Evolutionary conservation across 768 basidiomycete genomes (phyloP), one percentile per base, ranked within the genome.

Genomic region (Sistotremastrum niveocremeum): DNA sequence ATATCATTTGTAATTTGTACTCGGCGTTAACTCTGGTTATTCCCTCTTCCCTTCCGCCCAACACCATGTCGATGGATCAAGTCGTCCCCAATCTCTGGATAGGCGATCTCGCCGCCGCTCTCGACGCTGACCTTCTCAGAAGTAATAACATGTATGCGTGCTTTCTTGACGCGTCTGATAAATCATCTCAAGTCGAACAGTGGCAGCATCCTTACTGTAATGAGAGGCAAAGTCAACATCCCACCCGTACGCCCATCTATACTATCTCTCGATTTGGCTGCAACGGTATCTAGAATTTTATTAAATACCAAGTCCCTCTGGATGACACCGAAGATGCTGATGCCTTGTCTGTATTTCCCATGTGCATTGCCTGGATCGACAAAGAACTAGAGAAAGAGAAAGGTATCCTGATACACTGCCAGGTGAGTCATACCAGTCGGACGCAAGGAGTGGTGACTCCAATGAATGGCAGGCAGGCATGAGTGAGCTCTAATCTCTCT

Each of bases 361-460:
- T 82, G 1, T 76, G 81, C 3, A 86, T 91, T 46, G 75, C 80
- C 4, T 91, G 90, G 65, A 90, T 95, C 39, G 72, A 84, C 51
- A 71, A 73, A 8, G 84, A 90, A 53, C 62, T 91, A 3, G 73
- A 79, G 58, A 84, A 82, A 55, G 78, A 74, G 0, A 66, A 79
- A 32, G 81, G 82, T 1, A 81, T 97, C 2, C 65, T 94, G 12
- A 84, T 95, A 0, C 91, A 95, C 61, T 94, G 91, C 57, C 81
- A 86, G 48, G 47, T 48, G 12, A 7, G 42, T 45, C 29, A 30
- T 33, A 9, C 8, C 33, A 20, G 33, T 11, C 8, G 10, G 12
- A 39, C 6, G 39, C n/a, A 7, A 30, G 30, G 11, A 30, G 38
- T 4, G n/a, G 29, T 37, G 20, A 8, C 7, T 5, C 42, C 45